These are phyloP conservation scores for Aciculosporium take DNA, from an alignment of 2,329 filamentous ascomycete species.

Conservation along the genomic window DNA sequence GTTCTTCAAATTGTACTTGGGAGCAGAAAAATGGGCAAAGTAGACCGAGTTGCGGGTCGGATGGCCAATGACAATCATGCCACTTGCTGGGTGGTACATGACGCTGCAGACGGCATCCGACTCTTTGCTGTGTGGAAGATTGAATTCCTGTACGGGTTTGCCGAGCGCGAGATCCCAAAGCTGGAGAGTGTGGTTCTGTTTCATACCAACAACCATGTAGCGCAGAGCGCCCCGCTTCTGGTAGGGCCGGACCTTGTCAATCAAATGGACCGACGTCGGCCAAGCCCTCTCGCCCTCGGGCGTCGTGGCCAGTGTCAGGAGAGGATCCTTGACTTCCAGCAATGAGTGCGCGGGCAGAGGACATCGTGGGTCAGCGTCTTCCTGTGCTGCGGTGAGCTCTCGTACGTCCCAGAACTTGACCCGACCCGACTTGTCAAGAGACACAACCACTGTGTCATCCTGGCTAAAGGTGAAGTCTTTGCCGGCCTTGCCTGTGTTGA, in stretches of 20 bases:
- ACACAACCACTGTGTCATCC: slow-evolving; percentile 87
- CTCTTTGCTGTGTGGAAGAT: slow-evolving; percentile 89
- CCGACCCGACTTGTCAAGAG: slow-evolving; percentile 88
- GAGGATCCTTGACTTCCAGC: slow-evolving; percentile 69
- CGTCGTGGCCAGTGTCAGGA: slow-evolving; percentile 77
- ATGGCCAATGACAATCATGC: slow-evolving; percentile 89
- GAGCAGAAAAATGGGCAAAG: slow-evolving; percentile 88
- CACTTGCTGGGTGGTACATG: slow-evolving; percentile 79
- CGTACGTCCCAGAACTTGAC: slow-evolving; percentile 98
- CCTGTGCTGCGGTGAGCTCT: slow-evolving; percentile 47
- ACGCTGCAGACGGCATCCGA: slow-evolving; percentile 97
- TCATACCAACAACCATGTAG: slow-evolving; percentile 95
- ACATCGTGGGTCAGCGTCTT: slow-evolving; percentile 34
- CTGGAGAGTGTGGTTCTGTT: slow-evolving; percentile 97
- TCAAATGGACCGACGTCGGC: slow-evolving; percentile 88
- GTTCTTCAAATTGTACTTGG: slow-evolving; percentile 71
- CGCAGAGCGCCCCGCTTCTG: slow-evolving; percentile 77
- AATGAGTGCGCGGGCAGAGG: slow-evolving; percentile 41
- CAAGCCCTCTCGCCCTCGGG: slow-evolving; percentile 85
- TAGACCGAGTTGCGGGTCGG: slow-evolving; percentile 96
- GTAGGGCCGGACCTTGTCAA: slow-evolving; percentile 92
- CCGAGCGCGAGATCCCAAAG: slow-evolving; percentile 93
- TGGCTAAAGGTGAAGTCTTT: slow-evolving; percentile 98
- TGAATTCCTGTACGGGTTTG: slow-evolving; percentile 93
- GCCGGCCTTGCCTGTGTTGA: slow-evolving; percentile 92